Percentiles rank a stretch among this genome's conserved stretches.
Evolutionary conservation across 1,139 yeast species (phyloP).

Genomic region (Yamadazyma dushanensis): DNA sequence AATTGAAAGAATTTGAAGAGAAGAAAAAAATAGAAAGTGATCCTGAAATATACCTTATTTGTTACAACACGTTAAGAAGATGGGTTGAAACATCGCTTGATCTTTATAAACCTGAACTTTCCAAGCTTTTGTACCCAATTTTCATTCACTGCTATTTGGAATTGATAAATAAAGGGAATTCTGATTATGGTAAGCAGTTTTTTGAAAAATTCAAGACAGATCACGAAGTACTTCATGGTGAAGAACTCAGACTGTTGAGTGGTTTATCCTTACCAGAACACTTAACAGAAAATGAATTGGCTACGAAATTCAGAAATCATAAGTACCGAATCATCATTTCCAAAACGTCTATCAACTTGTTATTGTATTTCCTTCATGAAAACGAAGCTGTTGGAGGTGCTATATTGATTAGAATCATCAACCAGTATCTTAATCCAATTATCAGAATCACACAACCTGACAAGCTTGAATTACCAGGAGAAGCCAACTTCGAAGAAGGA

Average conservation of each 20-base stretch:
- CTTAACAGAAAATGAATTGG: conserved; percentile 77
- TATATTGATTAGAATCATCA: conserved; percentile 77
- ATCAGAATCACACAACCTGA: conserved; percentile 51
- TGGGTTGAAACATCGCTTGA: conserved; percentile 95
- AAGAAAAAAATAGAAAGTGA: conserved; percentile 47
- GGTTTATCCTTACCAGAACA: conserved; percentile 81
- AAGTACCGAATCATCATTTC: conserved; percentile 78
- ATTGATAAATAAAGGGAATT: conserved; percentile 62
- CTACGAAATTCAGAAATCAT: conserved; percentile 69
- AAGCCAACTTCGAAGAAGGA: conserved; percentile 62
- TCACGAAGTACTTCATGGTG: conserved; percentile 74
- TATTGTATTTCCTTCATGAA: conserved; percentile 85
- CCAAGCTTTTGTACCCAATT: conserved; percentile 82
- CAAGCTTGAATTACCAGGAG: conserved; percentile 46
- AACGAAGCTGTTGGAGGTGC: conserved; percentile 94
- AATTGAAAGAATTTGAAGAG: conserved; percentile 40
- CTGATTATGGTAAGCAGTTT: conserved; percentile 66
- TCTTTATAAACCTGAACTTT: conserved; percentile 85
- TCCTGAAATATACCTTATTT: conserved; percentile 72
- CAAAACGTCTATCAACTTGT: conserved; percentile 79
- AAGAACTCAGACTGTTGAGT: conserved; percentile 69
- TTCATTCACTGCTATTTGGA: conserved; percentile 88
- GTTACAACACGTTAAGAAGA: conserved; percentile 74
- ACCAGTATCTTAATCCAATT: conserved; percentile 78
- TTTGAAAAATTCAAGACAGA: conserved; percentile 75